phyloP scores from a whole-genome alignment of 192 early-diverging fungal genomes.

The Lunasporangiospora selenospora region DNA sequence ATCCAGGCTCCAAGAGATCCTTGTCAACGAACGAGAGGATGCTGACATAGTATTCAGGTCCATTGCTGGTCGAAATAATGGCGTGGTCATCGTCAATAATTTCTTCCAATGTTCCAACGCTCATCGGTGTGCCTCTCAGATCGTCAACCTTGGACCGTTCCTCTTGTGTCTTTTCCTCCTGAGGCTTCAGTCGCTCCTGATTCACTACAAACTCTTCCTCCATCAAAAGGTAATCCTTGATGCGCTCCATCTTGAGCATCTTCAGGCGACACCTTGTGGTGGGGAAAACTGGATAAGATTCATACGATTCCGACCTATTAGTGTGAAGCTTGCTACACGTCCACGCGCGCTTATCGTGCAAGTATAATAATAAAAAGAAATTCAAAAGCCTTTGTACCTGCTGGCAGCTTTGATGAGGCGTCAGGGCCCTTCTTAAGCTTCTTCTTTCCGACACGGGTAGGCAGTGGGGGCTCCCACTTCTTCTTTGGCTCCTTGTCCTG shows the following conservation, averaged over 20 bases:
- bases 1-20: slow-evolving; percentile 96
- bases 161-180: slow-evolving; percentile 93
- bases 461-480: slow-evolving; percentile 98
- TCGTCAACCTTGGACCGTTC: slow-evolving; percentile 95
- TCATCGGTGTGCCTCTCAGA: slow-evolving; percentile 96
- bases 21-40: slow-evolving; percentile 99
- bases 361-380: slow-evolving; percentile 5
- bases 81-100: slow-evolving; percentile 99
- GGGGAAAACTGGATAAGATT: slow-evolving; percentile 87
- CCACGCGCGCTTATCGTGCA: too few relatives aligned
- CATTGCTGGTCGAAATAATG: slow-evolving; percentile 91
- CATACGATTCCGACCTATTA: too few relatives aligned
- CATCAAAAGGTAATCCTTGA: slow-evolving; percentile 98
- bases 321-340: too few relatives aligned
- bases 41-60: slow-evolving; percentile 97
- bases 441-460: slow-evolving; percentile 99
- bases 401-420: slow-evolving; percentile 88
- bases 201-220: slow-evolving; percentile 99
- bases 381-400: slow-evolving; percentile 59
- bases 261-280: slow-evolving; percentile 97
- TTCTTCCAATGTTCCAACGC: slow-evolving; percentile 95
- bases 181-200: slow-evolving; percentile 97
- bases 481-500: slow-evolving; percentile 88
- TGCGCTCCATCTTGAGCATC: slow-evolving; percentile 96
- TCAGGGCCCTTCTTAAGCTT: slow-evolving; percentile 93